A percentile compares a stretch with the other conserved stretches of the same genome.
Evolutionary conservation across 2,329 filamentous ascomycete genomes (phyloP).

Genomic region (Elsinoe ampelina): DNA sequence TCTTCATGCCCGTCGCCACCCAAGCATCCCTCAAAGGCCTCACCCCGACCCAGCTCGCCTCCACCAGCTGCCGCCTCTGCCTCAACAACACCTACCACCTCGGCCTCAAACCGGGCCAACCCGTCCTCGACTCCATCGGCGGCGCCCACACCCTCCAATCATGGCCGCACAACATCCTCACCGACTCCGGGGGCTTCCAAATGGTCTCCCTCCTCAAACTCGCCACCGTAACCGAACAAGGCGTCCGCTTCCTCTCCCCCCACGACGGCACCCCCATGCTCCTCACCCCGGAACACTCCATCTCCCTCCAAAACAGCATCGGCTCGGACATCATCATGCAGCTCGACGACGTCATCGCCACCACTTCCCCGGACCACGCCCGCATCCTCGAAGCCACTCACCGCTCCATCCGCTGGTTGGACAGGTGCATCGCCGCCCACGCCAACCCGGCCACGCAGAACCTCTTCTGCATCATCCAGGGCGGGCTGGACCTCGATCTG

Average conservation of each 20-base stretch:
- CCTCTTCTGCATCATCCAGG: conserved; percentile 97
- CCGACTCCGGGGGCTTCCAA: conserved; percentile 67
- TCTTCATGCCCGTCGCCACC: conserved; percentile 98
- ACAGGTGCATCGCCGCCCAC: conserved; percentile 87
- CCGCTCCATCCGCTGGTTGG: conserved; percentile 88
- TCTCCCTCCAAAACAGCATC: conserved; percentile 90
- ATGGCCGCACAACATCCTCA: conserved; percentile 92
- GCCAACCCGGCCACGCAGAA: conserved; percentile 76
- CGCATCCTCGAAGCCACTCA: conserved; percentile 94
- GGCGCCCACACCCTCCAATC: conserved; percentile 91
- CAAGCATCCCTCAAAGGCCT: conserved; percentile 92
- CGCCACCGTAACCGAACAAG: conserved; percentile 88
- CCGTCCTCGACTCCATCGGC: conserved; percentile 74
- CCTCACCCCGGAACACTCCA: conserved; percentile 93
- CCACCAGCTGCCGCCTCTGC: conserved; percentile 80
- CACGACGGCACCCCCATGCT: conserved; percentile 96
- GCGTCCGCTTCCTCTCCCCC: conserved; percentile 89
- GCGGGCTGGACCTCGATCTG: conserved; percentile 81
- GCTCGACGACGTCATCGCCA: conserved; percentile 93
- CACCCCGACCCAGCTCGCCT: conserved; percentile 83
- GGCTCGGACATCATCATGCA: conserved; percentile 99
- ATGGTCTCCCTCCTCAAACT: conserved; percentile 96
- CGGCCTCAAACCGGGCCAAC: conserved; percentile 87
- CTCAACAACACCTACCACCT: conserved; percentile 98
- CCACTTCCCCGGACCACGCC: conserved; percentile 78